Percentiles rank a stretch among this genome's conserved stretches.
Evolutionary conservation across 345 rosid species (phyloP).

Genomic region (Camelina neglecta): DNA sequence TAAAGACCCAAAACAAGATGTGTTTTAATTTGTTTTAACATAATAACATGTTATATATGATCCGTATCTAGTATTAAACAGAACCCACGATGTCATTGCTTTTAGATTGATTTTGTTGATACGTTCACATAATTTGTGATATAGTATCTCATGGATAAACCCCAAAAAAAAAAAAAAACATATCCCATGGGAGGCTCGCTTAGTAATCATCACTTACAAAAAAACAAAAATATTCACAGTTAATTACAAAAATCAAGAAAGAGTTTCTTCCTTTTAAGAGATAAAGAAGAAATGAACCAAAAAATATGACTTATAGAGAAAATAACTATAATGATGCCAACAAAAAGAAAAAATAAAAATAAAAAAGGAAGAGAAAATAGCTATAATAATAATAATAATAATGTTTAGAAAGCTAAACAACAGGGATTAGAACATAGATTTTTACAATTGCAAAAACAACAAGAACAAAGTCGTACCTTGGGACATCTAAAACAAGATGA

Average conservation of each 20-base stretch:
- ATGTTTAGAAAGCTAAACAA: conserved; percentile 56
- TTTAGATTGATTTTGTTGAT: no score
- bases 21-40: background rate
- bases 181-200: conserved; percentile 13
- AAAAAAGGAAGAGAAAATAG: conserved; percentile 11
- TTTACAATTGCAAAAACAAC: conserved; percentile 56
- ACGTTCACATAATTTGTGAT: background rate
- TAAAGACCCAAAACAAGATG: background rate
- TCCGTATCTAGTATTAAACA: background rate
- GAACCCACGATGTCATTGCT: background rate
- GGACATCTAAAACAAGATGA: conserved; percentile 59
- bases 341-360: no score
- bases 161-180: background rate
- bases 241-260: conserved; percentile 37
- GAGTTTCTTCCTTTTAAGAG: conserved; percentile 1
- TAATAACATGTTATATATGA: background rate
- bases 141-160: background rate
- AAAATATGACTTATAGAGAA: conserved; percentile 17
- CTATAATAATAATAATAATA: conserved; percentile 18
- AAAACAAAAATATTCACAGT: conserved; percentile 36
- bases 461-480: conserved; percentile 50
- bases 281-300: conserved; percentile 28
- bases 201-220: conserved; percentile 17
- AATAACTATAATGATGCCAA: conserved; percentile 25
- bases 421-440: conserved; percentile 60